Base-by-base conservation (phyloP, 1,284 basidiomycete genomes). In the Papiliotrema laurentii region DNA sequence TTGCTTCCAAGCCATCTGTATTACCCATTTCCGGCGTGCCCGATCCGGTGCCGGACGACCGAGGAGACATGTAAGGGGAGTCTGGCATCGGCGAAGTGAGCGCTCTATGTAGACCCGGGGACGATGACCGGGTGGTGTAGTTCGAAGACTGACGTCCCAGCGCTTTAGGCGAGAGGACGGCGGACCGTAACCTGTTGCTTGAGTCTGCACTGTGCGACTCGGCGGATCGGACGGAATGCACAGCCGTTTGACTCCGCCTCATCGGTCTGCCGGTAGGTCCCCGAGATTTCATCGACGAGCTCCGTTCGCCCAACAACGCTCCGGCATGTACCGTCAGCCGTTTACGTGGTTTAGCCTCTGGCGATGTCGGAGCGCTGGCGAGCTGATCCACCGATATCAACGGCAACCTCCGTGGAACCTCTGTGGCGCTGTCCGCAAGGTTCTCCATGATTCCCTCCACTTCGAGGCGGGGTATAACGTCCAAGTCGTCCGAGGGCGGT, bases 1-100 rank as follows among this genome's bases (percentile, higher is more conserved):
- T 97, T 61, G 89, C 90, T 78, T 97, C 93, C 68, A 96, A 62
- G 0, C 65, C 65, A 26, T 68, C 63, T 9, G 61, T 59, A 18
- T 64, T 66, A 13, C 67, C 69, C 24, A 68, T 51, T 54, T 68
- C 69, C 19, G 58, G 56, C 16, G 53, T 43, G 3, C 52, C 50
- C 35, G 52, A 42, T 9, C 54, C 60, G n/a, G 38, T 27, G 47
- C 44, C 11, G 33, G 13, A 24, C 35, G 36, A 18, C 16, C 22
- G 21, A 24, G 26, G 2, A 19, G 36, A 3, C 25, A 26, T 13
- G 38, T 34, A 25, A 43, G 53, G 6, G 39, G 55, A 11, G 27
- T 46, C 26, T 25, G 49, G 37, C 39, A 34, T 45, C 35, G 45
- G 49, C 46, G 47, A 28, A 6, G 47, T 52, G 25, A 40, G 43